Evolutionary conservation across 75 land plant genomes (phyloP).

Genomic region (Azolla pinnata): DNA sequence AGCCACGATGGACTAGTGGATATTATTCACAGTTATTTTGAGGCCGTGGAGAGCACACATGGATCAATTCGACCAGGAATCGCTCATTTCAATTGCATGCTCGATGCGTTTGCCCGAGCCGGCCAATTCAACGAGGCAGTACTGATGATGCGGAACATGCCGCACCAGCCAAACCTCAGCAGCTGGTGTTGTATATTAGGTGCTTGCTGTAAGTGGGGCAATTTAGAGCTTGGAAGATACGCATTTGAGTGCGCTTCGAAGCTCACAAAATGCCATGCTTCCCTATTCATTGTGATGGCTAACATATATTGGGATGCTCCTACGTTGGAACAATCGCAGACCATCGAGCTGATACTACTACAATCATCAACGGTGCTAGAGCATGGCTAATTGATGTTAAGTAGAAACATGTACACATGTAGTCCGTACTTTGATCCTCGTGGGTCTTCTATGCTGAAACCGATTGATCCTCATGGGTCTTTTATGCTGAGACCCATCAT

Average conservation of each 20-base stretch:
- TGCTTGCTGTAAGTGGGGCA: conserved; percentile 15
- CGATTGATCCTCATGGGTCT: too few species aligned
- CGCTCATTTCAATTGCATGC: conserved; percentile 19
- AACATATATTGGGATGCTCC: conserved; percentile 14
- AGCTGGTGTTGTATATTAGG: conserved; percentile 18
- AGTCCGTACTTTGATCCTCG: too few species aligned
- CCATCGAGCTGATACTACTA: conserved; percentile 5
- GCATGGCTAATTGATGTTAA: too few species aligned
- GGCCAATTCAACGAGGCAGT: conserved; percentile 22
- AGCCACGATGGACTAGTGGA: conserved; percentile 27
- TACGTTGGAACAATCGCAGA: conserved; percentile 13
- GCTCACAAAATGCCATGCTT: background rate
- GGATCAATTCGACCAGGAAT: conserved; percentile 12
- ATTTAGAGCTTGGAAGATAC: conserved; percentile 18
- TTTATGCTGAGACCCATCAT: too few species aligned
- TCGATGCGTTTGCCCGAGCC: conserved; percentile 15
- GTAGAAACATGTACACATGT: too few species aligned
- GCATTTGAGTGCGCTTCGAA: background rate
- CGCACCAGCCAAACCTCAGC: conserved; percentile 11
- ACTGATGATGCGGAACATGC: conserved; percentile 18
- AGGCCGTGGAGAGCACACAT: conserved; percentile 17
- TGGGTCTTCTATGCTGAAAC: too few species aligned
- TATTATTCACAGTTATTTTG: conserved; percentile 17
- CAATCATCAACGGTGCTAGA: too few species aligned
- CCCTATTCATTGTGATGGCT: background rate